Conservation (phyloP, 768 basidiomycete species). For the Lenzites betulinus region DNA sequence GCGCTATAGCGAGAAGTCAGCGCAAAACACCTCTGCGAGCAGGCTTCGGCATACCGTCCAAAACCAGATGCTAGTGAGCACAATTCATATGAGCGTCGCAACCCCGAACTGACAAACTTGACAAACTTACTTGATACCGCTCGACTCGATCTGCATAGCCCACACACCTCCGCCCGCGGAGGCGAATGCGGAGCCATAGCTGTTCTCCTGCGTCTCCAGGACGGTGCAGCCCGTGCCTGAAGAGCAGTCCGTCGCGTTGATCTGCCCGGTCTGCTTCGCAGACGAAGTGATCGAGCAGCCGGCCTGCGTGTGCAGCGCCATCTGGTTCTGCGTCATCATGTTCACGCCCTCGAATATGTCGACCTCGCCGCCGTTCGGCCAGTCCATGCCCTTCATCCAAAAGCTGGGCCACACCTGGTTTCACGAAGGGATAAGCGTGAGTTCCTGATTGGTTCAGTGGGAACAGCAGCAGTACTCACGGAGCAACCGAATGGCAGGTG, state of each 20-base stretch:
- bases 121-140: slow-evolving; percentile 47
- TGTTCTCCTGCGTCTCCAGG: slow-evolving; percentile 37
- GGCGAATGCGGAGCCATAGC: slow-evolving; percentile 44
- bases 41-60: slow-evolving; percentile 41
- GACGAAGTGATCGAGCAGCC: slow-evolving; percentile 37
- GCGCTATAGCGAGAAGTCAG: slow-evolving; percentile 33
- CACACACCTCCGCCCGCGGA: slow-evolving; percentile 60
- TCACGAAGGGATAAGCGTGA: too few species aligned
- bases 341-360: slow-evolving; percentile 57
- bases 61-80: slow-evolving; percentile 55
- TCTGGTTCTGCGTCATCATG: slow-evolving; percentile 49
- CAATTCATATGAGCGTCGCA: too few species aligned
- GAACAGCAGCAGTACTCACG: slow-evolving; percentile 30
- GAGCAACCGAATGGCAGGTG: slow-evolving; percentile 61
- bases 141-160: slow-evolving; percentile 65
- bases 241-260: slow-evolving; percentile 33
- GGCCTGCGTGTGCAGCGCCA: slow-evolving; percentile 51
- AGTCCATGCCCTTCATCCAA: slow-evolving; percentile 40
- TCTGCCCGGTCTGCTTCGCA: slow-evolving; percentile 36
- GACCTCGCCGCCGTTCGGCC: slow-evolving; percentile 39
- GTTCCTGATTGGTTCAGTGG: too few species aligned
- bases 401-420: slow-evolving; percentile 33
- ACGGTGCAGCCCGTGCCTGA: slow-evolving; percentile 26
- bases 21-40: background rate
- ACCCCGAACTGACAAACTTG: too few species aligned